Evolutionary conservation across 1,139 yeast genomes (phyloP), one percentile per base, ranked within the genome.

Genomic region (Magnusiomyces suaveolens): DNA sequence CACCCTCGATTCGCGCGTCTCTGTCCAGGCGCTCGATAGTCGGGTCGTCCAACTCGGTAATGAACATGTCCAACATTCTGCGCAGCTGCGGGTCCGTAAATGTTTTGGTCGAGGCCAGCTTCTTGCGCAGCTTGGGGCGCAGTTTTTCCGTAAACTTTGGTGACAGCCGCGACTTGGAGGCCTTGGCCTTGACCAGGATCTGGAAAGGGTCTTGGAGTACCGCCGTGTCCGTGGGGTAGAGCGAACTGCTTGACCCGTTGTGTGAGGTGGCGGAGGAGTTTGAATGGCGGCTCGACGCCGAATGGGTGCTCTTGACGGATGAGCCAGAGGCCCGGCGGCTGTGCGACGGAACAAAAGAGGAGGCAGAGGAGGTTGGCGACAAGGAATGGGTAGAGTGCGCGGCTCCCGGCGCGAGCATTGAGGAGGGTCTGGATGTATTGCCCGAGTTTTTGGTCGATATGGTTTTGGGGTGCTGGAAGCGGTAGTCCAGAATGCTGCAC

Each of bases 21-120:
- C 16, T 12, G 20, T 49, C 51, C 2, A 39, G 3, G 2, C 38
- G 18, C 4, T 26, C 48, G 29, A 46, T 46, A 46, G 38, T 46
- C 2, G 8, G 21, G 14, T 26, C 24, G 16, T 46, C 38, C 2
- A 49, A 38, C 16, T 21, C 38, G 8, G 18, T 39, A n/a, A 49
- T 39, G 21, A 49, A 49, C 14, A 4, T 3, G 8, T 18, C 46
- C n/a, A 49, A 3, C 46, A 39, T 39, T 24, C 8, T 39, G 10
- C 51, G 16, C 1, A 41, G 29, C 46, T 38, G 44, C n/a, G 51
- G 51, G 26, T 49, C 51, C 24, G 38, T 38, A 25, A 49, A 49
- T 4, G 33, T 49, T 12, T 26, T n/a, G 3, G 50, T 44, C 2
- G 47, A 44, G 33, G 33, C 14, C 21, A 44, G n/a, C 10, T 44